Evolutionary conservation across 495 filamentous ascomycete species (phyloP).

Genomic region (Podospora anserina): DNA sequence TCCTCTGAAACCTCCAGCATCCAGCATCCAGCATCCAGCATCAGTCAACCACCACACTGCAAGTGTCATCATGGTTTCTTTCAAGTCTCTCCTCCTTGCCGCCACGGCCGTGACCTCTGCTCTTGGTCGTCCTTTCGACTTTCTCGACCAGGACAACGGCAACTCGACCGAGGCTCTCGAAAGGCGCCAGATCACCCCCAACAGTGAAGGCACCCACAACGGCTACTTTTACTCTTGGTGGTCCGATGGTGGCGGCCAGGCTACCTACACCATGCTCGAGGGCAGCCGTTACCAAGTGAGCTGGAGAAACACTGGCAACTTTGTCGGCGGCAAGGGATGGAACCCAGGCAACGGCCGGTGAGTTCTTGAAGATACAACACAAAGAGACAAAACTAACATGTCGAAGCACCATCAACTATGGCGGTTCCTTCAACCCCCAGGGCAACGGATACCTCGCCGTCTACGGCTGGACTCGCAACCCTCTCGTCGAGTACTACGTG

Average conservation of each 20-base stretch:
- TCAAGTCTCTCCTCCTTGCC: conserved; percentile 23
- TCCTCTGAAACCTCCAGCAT: not conserved
- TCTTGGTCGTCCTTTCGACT: conserved; percentile 18
- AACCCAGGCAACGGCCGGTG: conserved; percentile 40
- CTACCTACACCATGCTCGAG: conserved; percentile 52
- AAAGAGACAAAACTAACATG: no score
- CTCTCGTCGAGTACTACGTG: conserved; percentile 59
- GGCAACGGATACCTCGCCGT: conserved; percentile 52
- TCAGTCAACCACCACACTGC: not conserved
- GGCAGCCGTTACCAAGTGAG: conserved; percentile 52
- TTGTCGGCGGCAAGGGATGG: conserved; percentile 62
- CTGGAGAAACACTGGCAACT: conserved; percentile 55
- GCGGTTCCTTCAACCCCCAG: conserved; percentile 29
- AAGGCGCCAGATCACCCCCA: conserved; percentile 12
- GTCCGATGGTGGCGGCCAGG: conserved; percentile 52
- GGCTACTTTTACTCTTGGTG: conserved; percentile 61
- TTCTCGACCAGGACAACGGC: conserved; percentile 16
- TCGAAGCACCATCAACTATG: conserved; percentile 27
- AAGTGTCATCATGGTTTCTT: conserved; percentile 18
- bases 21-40: conserved; percentile 1
- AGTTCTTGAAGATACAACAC: not conserved
- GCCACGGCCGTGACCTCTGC: conserved; percentile 13
- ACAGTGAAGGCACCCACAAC: conserved; percentile 43
- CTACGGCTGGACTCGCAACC: conserved; percentile 56
- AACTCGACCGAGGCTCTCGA: conserved; percentile 20